phyloP scores from a whole-genome alignment of 257 asterid species.

The Apocynum venetum region DNA sequence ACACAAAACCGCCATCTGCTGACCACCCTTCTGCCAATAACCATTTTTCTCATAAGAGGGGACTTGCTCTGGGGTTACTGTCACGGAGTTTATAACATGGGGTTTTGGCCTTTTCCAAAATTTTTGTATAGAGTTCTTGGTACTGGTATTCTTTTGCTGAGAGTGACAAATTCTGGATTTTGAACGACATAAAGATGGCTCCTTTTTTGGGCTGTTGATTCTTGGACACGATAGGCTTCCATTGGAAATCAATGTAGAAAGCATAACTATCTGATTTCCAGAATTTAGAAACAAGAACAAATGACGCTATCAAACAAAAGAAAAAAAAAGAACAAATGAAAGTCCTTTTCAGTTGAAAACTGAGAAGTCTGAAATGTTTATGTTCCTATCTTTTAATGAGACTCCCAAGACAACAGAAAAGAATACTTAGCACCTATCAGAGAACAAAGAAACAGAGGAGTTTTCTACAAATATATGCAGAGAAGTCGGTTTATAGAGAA shows the following conservation, averaged over 20 bases:
- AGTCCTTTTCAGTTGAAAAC: too few species aligned
- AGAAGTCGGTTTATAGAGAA: background rate
- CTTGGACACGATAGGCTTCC: constrained; percentile 25
- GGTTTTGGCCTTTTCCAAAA: constrained; percentile 23
- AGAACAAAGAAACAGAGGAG: too few species aligned
- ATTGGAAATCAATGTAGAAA: constrained; percentile 24
- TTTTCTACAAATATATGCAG: too few species aligned
- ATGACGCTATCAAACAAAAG: too few species aligned
- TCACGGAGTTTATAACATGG: constrained; percentile 24
- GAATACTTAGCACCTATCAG: too few species aligned
- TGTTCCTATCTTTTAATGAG: too few species aligned
- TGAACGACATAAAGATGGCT: constrained; percentile 18
- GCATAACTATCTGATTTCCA: constrained; percentile 30
- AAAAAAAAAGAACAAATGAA: too few species aligned
- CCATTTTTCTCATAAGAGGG: constrained; percentile 30
- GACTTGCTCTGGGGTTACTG: constrained; percentile 27
- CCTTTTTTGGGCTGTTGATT: constrained; percentile 10
- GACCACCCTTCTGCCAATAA: constrained; percentile 33
- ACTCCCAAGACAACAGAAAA: too few species aligned
- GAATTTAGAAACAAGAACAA: background rate
- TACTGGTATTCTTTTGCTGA: constrained; percentile 24
- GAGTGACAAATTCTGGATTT: constrained; percentile 21
- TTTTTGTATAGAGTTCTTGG: constrained; percentile 25
- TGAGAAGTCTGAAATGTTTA: background rate
- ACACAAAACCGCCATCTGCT: constrained; percentile 57